Percentiles rank a stretch among this genome's conserved stretches.
phyloP scores from a whole-genome alignment of 2,329 filamentous ascomycete species.

The Hypocreales sp. region DNA sequence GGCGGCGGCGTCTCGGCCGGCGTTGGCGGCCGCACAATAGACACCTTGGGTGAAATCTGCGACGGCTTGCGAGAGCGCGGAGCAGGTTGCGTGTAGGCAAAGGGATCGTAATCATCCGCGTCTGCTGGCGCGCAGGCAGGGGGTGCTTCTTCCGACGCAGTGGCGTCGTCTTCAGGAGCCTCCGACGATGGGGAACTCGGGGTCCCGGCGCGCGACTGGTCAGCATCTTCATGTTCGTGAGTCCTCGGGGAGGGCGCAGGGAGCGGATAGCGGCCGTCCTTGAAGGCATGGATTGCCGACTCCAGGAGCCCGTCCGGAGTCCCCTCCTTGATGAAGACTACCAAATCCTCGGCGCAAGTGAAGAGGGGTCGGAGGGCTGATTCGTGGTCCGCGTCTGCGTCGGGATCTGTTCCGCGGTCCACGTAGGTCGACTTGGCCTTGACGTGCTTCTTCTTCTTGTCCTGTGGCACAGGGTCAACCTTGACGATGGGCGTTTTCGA shows the following conservation, averaged over 20 bases:
- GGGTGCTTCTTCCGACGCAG: neutral
- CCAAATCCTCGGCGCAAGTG: slow-evolving; percentile 37
- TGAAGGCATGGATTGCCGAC: slow-evolving; percentile 29
- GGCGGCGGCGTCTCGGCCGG: slow-evolving; percentile 27
- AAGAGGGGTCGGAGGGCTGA: slow-evolving; percentile 27
- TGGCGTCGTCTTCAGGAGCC: neutral
- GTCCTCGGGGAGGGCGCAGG: slow-evolving; percentile 8
- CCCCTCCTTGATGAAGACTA: slow-evolving; percentile 36
- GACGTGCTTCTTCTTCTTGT: slow-evolving; percentile 14
- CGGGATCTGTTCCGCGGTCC: slow-evolving; percentile 24
- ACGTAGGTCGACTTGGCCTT: slow-evolving; percentile 15
- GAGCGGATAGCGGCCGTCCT: slow-evolving; percentile 11
- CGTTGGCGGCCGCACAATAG: slow-evolving; percentile 21
- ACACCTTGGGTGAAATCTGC: slow-evolving; percentile 8
- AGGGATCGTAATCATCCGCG: slow-evolving; percentile 31
- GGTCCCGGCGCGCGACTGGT: slow-evolving; percentile 10
- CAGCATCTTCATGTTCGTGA: slow-evolving; percentile 7
- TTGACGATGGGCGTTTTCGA: slow-evolving; percentile 12
- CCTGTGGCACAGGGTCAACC: slow-evolving; percentile 12
- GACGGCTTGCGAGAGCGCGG: slow-evolving; percentile 10
- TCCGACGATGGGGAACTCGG: slow-evolving; percentile 5
- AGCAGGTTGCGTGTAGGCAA: slow-evolving; percentile 17
- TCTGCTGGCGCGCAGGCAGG: neutral
- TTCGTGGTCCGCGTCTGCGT: slow-evolving; percentile 8
- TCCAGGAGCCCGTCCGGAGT: slow-evolving; percentile 25